Evolutionary conservation across 441 rosid species (phyloP).

Genomic region (Biscutella auriculata): DNA sequence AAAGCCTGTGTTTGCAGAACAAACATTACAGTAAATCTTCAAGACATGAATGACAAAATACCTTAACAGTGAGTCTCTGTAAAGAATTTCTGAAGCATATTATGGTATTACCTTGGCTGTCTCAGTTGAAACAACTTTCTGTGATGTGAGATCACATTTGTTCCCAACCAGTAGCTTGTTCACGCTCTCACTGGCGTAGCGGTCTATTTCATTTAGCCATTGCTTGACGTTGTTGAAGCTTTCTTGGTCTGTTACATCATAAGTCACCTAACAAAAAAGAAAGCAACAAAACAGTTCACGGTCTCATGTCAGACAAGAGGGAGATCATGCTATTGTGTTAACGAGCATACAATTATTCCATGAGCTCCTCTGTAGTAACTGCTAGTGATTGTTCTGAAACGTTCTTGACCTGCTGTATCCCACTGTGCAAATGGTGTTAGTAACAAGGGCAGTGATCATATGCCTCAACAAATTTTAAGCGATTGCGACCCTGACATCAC

Average conservation of each 20-base stretch:
- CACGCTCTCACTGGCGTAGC: constrained; percentile 81
- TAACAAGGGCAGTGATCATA: constrained; percentile 7
- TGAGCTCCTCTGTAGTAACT: constrained; percentile 94
- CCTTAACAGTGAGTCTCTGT: neutral
- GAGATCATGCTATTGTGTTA: neutral
- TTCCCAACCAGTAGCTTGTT: constrained; percentile 89
- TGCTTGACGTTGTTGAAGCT: constrained; percentile 94
- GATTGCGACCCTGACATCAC: neutral
- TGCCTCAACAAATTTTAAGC: neutral
- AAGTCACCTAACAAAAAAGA: too few relatives aligned
- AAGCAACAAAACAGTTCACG: neutral
- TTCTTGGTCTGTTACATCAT: too few relatives aligned
- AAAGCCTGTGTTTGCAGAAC: constrained; percentile 30
- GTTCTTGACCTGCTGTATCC: constrained; percentile 97
- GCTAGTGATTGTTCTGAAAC: constrained; percentile 90
- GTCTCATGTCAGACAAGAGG: neutral
- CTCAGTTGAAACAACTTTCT: constrained; percentile 72
- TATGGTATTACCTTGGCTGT: constrained; percentile 51
- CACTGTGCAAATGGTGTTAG: constrained; percentile 30
- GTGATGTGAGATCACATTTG: constrained; percentile 75
- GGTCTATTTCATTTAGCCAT: constrained; percentile 79
- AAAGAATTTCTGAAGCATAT: neutral
- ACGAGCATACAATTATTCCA: constrained; percentile 91
- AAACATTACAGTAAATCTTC: neutral
- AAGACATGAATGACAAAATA: neutral